Percentiles rank a stretch among this genome's conserved stretches.
Evolutionary conservation across 2,329 filamentous ascomycete genomes (phyloP).

Genomic region (Curvularia verruculosa): DNA sequence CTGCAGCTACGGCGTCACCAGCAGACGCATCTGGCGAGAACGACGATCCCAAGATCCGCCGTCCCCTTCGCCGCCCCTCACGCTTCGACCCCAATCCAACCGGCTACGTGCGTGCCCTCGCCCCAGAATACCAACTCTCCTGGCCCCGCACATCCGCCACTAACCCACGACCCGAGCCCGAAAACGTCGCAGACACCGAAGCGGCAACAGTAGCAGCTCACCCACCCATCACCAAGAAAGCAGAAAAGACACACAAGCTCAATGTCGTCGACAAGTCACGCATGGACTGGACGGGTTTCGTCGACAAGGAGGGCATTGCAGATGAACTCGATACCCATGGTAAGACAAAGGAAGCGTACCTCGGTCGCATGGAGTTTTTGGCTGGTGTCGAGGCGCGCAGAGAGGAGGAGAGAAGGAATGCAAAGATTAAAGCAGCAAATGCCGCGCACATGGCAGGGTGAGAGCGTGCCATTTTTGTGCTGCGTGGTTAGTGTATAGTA

Average conservation of each 20-base stretch:
- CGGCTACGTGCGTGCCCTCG: slow-evolving; percentile 54
- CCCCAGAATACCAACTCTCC: slow-evolving; percentile 52
- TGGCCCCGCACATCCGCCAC: slow-evolving; percentile 42
- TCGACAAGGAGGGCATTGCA: slow-evolving; percentile 65
- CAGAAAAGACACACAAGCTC: slow-evolving; percentile 62
- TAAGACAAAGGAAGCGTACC: slow-evolving; percentile 66
- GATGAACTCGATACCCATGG: slow-evolving; percentile 67
- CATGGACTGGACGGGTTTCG: slow-evolving; percentile 69
- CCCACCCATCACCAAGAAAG: slow-evolving; percentile 23
- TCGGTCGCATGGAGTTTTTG: slow-evolving; percentile 68
- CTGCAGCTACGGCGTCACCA: slow-evolving; percentile 6
- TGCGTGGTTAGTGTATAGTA: background rate
- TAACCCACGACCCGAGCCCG: slow-evolving; percentile 12
- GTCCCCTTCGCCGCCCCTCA: slow-evolving; percentile 52
- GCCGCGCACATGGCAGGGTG: slow-evolving; percentile 14
- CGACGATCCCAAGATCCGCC: slow-evolving; percentile 29
- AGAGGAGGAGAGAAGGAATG: slow-evolving; percentile 59
- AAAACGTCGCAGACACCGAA: slow-evolving; percentile 24
- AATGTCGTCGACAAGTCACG: slow-evolving; percentile 71
- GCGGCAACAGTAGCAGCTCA: slow-evolving; percentile 9
- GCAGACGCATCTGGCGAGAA: slow-evolving; percentile 11
- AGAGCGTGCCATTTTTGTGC: background rate
- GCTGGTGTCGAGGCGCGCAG: slow-evolving; percentile 61
- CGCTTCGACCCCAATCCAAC: slow-evolving; percentile 60
- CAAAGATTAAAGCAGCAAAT: slow-evolving; percentile 52